Base-by-base conservation (phyloP, 1,284 basidiomycete species). In the Fomitopsis pinicola region DNA sequence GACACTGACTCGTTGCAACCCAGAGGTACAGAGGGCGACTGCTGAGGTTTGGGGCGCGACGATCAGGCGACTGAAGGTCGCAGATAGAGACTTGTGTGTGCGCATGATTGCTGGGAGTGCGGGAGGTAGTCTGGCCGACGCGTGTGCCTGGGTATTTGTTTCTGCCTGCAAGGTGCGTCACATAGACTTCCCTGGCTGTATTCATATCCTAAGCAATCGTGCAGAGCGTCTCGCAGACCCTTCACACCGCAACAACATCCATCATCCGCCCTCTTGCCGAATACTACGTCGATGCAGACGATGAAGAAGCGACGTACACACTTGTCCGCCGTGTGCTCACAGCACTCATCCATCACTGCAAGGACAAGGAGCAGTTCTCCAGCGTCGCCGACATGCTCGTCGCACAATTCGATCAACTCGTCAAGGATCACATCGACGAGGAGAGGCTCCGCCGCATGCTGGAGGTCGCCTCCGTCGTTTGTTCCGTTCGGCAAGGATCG, bases 1-100 rank as follows among this genome's bases (percentile, higher is more conserved):
- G 1, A 76, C 79, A 1, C 70, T 91, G 9, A 81, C 80, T 2
- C 81, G 78, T 62, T 91, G 88, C 70, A 76, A 81, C 61, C 79
- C 83, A 0, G 89, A 91, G 62, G 81, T 91, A 5, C 88, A 88
- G 66, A 77, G 88, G 38, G 84, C 89, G 0, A 78, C 88, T 9
- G 88, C 89, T 0, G 92, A 94, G 68, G 88, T 91, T 2, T 94
- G 90, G 92, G 90, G 87, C 0, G 81, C 81, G 5, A 79, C 86
- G 0, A 67, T 94, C 53, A 78, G 91, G 59, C 78, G 87, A 62
- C 67, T 91, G 61, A 91, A 89, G 72, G 70, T 75, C 1, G 74
- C 77, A 19, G 76, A 79, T 5, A 76, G 87, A 28, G 82, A 82
- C 60, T 76, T 77, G 46, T 84, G 82, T 0, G 77, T 89, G 3